Conservation (phyloP, 306 rosid genomes). For the Vachellia pachyceras region DNA sequence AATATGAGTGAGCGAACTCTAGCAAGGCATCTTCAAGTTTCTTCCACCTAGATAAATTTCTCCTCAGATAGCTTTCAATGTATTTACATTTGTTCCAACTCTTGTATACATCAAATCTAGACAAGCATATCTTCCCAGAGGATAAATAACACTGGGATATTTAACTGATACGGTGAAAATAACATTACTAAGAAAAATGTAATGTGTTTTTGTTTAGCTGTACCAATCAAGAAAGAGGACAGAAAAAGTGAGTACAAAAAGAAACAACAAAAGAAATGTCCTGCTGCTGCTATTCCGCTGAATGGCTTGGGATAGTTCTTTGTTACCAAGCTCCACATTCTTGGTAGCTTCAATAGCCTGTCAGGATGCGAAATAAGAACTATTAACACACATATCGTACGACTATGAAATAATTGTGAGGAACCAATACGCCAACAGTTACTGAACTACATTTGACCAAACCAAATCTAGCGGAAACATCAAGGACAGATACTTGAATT, state of each 20-base stretch:
- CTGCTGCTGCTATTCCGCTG: conserved; percentile 87
- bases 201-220: conserved; percentile 55
- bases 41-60: conserved; percentile 1
- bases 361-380: conserved; percentile 24
- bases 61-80: conserved; percentile 1
- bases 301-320: conserved; percentile 88
- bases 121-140: conserved; percentile 21
- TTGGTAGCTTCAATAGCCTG: conserved; percentile 97
- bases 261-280: conserved; percentile 87
- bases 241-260: conserved; percentile 85
- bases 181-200: conserved; percentile 22
- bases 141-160: conserved; percentile 21
- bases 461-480: conserved; percentile 5
- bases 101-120: conserved; percentile 6
- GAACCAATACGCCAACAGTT: neutral
- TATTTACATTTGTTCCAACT: conserved; percentile 10
- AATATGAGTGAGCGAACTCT: neutral
- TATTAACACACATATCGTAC: conserved; percentile 18
- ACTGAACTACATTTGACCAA: neutral
- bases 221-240: conserved; percentile 95
- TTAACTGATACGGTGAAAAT: neutral
- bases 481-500: neutral
- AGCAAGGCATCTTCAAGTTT: neutral
- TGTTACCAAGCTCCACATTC: conserved; percentile 94
- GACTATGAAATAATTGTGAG: neutral